A percentile compares a stretch with the other conserved stretches of the same genome.
phyloP scores from a whole-genome alignment of 495 filamentous ascomycete species.

The Lindgomyces ingoldianus region DNA sequence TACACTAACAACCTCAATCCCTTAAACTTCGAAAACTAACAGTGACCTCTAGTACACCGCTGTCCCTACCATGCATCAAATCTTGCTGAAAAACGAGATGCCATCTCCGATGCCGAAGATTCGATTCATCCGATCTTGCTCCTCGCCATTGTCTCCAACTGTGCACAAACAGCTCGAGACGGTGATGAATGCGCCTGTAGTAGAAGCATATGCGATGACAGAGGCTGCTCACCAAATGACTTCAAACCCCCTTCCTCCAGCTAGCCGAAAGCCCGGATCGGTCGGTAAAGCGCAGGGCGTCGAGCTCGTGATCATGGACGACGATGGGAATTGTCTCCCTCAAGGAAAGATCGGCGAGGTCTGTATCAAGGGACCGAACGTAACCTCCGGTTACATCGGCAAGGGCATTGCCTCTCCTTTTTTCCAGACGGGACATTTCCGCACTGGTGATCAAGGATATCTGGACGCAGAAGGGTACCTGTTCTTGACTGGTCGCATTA shows the following conservation, averaged over 20 bases:
- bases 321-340: conserved; percentile 7
- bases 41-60: conserved; percentile 45
- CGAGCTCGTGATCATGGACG: conserved; percentile 26
- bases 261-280: conserved; percentile 17
- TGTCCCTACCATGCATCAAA: conserved; percentile 53
- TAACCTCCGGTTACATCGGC: conserved; percentile 23
- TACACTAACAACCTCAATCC: background rate
- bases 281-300: conserved; percentile 28
- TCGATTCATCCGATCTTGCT: conserved; percentile 29
- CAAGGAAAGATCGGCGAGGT: conserved; percentile 33
- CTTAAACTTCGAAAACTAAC: background rate
- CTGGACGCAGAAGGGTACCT: conserved; percentile 66
- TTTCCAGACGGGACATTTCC: conserved; percentile 49
- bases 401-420: conserved; percentile 42
- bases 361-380: conserved; percentile 41
- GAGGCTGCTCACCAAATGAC: conserved; percentile 27
- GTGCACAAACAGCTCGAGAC: conserved; percentile 20
- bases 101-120: conserved; percentile 51
- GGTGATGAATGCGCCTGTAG: conserved; percentile 12
- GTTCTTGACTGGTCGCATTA: conserved; percentile 76
- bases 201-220: conserved; percentile 28
- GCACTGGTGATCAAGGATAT: conserved; percentile 53
- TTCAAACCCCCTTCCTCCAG: conserved; percentile 24
- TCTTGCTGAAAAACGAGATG: conserved; percentile 46
- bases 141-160: conserved; percentile 23